phyloP scores from a whole-genome alignment of 805 yeast species.

The Schwanniomyces polymorphus region DNA sequence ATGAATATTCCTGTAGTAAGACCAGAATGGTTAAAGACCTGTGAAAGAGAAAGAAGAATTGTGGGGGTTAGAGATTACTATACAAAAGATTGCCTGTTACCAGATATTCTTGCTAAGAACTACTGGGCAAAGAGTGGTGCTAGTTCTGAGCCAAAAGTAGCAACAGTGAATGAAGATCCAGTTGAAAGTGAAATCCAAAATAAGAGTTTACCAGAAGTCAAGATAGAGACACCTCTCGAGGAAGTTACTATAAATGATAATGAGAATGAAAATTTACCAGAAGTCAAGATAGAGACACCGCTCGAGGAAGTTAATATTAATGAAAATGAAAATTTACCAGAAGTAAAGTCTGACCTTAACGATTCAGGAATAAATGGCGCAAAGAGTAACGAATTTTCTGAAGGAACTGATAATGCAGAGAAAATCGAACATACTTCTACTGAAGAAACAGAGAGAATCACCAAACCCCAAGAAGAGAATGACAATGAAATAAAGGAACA shows the following conservation, averaged over 20 bases:
- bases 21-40: slow-evolving; percentile 96
- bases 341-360: neutral
- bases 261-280: neutral
- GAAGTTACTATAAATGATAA: neutral
- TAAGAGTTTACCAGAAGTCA: slow-evolving; percentile 3
- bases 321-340: neutral
- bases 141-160: neutral
- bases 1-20: slow-evolving; percentile 90
- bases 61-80: slow-evolving; percentile 92
- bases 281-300: neutral
- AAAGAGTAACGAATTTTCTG: neutral
- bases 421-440: slow-evolving; percentile 1
- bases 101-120: slow-evolving; percentile 42
- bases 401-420: neutral
- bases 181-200: neutral
- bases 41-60: slow-evolving; percentile 83
- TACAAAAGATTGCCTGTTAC: slow-evolving; percentile 53
- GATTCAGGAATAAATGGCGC: neutral
- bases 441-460: slow-evolving; percentile 2
- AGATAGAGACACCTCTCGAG: neutral
- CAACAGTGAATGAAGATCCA: neutral
- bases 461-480: neutral
- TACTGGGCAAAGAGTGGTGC: slow-evolving; percentile 29
- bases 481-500: neutral
- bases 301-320: neutral